Evolutionary conservation across 768 basidiomycete species (phyloP).

Genomic region (Rossbeevera mucosa): DNA sequence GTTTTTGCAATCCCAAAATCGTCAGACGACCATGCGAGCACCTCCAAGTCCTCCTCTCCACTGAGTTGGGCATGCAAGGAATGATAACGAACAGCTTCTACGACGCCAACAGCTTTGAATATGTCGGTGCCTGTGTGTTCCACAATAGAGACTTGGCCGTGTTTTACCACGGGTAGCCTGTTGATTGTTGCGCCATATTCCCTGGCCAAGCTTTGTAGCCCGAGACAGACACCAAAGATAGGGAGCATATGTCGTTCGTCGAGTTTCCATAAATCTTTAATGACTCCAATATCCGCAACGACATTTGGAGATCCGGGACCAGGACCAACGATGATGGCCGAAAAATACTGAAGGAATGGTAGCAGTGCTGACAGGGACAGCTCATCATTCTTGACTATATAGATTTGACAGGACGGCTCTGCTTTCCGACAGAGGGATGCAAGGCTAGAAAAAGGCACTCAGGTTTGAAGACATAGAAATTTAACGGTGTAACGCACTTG

Average conservation of each 20-base stretch:
- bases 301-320: slow-evolving; percentile 76
- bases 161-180: slow-evolving; percentile 65
- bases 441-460: slow-evolving; percentile 42
- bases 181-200: slow-evolving; percentile 60
- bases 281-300: slow-evolving; percentile 59
- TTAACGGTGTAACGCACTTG: slow-evolving; percentile 52
- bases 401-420: slow-evolving; percentile 56
- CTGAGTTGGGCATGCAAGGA: slow-evolving; percentile 62
- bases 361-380: slow-evolving; percentile 47
- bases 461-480: neutral
- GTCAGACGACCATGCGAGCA: slow-evolving; percentile 72
- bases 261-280: slow-evolving; percentile 68
- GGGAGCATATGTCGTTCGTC: slow-evolving; percentile 50
- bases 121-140: slow-evolving; percentile 55
- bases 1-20: slow-evolving; percentile 61
- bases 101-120: slow-evolving; percentile 51
- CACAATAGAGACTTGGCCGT: slow-evolving; percentile 68
- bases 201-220: slow-evolving; percentile 69
- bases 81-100: slow-evolving; percentile 73
- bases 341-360: slow-evolving; percentile 54
- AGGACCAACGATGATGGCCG: slow-evolving; percentile 70
- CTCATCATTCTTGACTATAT: slow-evolving; percentile 72
- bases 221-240: slow-evolving; percentile 80
- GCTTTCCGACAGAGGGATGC: slow-evolving; percentile 64
- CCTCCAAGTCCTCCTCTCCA: slow-evolving; percentile 48